A percentile compares a stretch with the other conserved stretches of the same genome.
phyloP scores from a whole-genome alignment of 129 eudicot species.

The Ambrosia artemisiifolia region DNA sequence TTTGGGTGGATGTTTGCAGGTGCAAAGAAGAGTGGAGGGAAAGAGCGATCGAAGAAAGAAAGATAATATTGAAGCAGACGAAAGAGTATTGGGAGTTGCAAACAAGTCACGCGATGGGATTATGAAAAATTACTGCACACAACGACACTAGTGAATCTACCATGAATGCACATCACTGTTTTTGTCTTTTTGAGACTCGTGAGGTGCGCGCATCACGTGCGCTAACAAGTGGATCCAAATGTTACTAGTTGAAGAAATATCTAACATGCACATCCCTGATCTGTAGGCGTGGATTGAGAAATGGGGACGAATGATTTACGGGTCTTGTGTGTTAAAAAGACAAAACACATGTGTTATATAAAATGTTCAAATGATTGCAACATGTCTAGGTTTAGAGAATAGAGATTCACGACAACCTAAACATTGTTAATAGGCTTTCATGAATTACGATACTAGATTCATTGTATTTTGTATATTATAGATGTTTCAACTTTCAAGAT shows the following conservation, averaged over 20 bases:
- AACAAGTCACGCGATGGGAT: slow-evolving; percentile 18
- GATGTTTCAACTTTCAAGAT: background rate
- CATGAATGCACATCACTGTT: too few species aligned
- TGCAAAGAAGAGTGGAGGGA: slow-evolving; percentile 13
- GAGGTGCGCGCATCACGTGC: too few species aligned
- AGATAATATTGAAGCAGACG: slow-evolving; percentile 18
- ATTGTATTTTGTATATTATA: background rate
- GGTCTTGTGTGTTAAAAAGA: background rate
- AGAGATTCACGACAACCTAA: background rate
- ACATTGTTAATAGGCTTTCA: background rate
- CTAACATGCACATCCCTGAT: background rate
- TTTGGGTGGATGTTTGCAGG: slow-evolving; percentile 4
- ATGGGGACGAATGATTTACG: background rate
- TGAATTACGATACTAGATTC: background rate
- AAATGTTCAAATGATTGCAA: background rate
- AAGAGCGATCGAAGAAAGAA: slow-evolving; percentile 22
- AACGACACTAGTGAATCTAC: too few species aligned
- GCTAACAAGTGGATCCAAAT: too few species aligned
- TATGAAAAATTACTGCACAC: background rate
- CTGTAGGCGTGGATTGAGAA: background rate
- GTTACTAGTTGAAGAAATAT: background rate
- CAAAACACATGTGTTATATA: background rate
- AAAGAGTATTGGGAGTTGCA: slow-evolving; percentile 26
- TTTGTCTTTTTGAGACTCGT: too few species aligned
- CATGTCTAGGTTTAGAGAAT: background rate